These are phyloP conservation scores for Scheffersomyces segobiensis DNA, from an alignment of 1,139 yeast genomes.

Conservation along the genomic window DNA sequence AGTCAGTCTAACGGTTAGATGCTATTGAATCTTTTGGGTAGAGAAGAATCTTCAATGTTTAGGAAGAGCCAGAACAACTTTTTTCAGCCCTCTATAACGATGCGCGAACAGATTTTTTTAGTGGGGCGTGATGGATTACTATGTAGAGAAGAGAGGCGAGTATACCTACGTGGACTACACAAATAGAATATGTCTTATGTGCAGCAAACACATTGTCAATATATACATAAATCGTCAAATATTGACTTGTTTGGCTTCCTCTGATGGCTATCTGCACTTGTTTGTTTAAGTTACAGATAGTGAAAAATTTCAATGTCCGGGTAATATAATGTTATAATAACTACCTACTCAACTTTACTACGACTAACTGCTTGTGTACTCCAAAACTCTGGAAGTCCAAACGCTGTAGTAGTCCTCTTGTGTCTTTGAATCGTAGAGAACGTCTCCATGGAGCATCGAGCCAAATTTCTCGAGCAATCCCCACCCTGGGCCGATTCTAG, in stretches of 20 bases:
- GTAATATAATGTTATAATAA: neutral
- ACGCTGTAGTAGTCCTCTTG: constrained; percentile 33
- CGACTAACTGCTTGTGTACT: neutral
- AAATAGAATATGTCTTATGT: neutral
- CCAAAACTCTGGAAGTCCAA: constrained; percentile 24
- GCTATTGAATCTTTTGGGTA: neutral
- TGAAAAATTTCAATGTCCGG: neutral
- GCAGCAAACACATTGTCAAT: neutral
- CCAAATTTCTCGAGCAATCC: constrained; percentile 33
- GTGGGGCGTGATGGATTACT: neutral
- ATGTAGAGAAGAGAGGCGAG: neutral
- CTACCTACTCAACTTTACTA: neutral
- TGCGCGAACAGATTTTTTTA: neutral
- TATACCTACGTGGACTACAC: neutral
- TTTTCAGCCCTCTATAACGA: neutral
- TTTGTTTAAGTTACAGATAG: neutral
- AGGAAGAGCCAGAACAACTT: neutral
- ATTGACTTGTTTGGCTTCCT: neutral
- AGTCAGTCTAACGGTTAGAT: neutral
- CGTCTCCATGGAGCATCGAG: constrained; percentile 36
- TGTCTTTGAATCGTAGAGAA: constrained; percentile 25
- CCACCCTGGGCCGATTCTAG: constrained; percentile 36
- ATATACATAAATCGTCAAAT: neutral
- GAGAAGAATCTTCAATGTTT: neutral
- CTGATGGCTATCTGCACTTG: neutral